Evolutionary conservation across 2,329 filamentous ascomycete genomes (phyloP), one percentile per base, ranked within the genome.

Genomic region (Pestalotiopsis sp.): DNA sequence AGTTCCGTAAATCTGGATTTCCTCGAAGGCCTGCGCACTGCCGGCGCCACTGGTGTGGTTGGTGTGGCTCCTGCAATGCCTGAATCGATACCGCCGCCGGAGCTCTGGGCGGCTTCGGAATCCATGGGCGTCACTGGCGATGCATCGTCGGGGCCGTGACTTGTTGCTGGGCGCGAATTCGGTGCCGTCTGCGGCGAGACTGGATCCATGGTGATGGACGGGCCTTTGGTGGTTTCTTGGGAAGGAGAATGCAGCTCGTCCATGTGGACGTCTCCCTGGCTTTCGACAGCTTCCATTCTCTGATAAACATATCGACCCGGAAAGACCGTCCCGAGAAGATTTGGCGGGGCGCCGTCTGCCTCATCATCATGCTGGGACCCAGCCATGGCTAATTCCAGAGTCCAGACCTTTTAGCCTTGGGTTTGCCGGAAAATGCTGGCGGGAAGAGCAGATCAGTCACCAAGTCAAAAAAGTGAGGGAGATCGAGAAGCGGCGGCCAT

Each of bases 1-100:
- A 75, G 68, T 66, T 76, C 76, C 17, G 63, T 71, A 52, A 74
- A 75, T 41, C 62, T 73, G 0, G 72, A 71, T 39, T 71, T 70
- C n/a, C 73, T 69, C 25, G 64, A 60, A 11, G 67, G 39, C 27
- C 56, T 66, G 17, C 59, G 62, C 17, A 59, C 27, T 14, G 63
- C 57, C 9, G 62, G 59, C 11, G 27, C 31, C 4, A 17, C 52
- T 31, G 17, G 23, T 41, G 36, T 12, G 17, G n/a, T 62, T 62
- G n/a, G 4, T 38, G 31, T 13, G 14, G 59, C 13, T 12, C 36
- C 12, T 7, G 41, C 12, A 17, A 14, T 17, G 17, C 20, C 9
- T 63, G 27, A 12, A 64, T 20, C 36, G 38, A 13, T 23, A 27
- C 27, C 27, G 23, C 25, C 45, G 45, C 45, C 45, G 20, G 45